Percentiles rank a stretch among this genome's conserved stretches.
Evolutionary conservation across 163 green algal species (phyloP).

Genomic region (Chlorella variabilis): DNA sequence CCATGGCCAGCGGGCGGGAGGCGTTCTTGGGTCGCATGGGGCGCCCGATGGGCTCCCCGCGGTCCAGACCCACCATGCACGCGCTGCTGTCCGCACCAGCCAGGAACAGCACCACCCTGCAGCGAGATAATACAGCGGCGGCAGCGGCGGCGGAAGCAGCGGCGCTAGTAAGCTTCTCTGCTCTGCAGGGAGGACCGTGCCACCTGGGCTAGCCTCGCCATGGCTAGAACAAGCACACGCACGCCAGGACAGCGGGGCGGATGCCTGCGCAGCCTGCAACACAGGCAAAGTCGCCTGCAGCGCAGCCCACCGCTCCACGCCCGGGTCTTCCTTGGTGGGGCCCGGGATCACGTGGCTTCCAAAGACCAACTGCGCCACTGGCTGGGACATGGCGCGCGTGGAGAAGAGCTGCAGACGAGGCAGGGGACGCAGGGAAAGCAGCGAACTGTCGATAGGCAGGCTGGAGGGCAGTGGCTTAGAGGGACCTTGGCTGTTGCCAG

Average conservation of each 20-base stretch:
- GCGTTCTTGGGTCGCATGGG: slow-evolving; percentile 48
- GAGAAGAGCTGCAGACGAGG: slow-evolving; percentile 7
- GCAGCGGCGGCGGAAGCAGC: not conserved
- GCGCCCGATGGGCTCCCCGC: not conserved
- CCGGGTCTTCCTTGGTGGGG: slow-evolving; percentile 6
- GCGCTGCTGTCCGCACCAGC: slow-evolving; percentile 33
- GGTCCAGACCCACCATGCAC: slow-evolving; percentile 30
- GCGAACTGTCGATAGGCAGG: no score
- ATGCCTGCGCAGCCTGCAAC: not conserved
- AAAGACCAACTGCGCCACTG: slow-evolving; percentile 15
- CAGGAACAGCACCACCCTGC: slow-evolving; percentile 45
- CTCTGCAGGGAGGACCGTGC: no score
- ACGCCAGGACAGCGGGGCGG: no score
- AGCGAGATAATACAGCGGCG: not conserved
- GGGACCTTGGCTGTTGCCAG: no score
- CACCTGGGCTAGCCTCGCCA: no score
- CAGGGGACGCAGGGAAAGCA: no score
- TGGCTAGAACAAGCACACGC: no score
- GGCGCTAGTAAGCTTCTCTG: no score
- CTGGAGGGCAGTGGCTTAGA: no score
- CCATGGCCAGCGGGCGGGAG: slow-evolving; percentile 37
- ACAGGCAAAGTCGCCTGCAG: not conserved
- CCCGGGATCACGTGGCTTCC: slow-evolving; percentile 30
- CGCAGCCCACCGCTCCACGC: slow-evolving; percentile 26
- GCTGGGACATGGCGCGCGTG: slow-evolving; percentile 21